Percentiles rank a stretch among this genome's conserved stretches.
phyloP scores from a whole-genome alignment of 345 rosid species.

The Arabidopsis arenosa region DNA sequence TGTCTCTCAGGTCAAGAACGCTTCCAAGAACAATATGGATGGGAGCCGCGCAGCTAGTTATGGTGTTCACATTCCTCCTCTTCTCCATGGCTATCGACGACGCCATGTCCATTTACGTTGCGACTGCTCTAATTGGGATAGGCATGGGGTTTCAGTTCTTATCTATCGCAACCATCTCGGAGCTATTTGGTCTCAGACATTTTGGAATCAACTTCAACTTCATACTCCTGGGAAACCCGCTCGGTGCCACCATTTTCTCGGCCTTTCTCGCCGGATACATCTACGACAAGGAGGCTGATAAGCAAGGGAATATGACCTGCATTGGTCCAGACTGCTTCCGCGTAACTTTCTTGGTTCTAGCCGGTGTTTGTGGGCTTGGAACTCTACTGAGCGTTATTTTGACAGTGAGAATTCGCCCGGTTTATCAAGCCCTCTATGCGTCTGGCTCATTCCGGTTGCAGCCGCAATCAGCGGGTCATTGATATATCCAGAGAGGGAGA shows the following conservation, averaged over 20 bases:
- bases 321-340: conserved; percentile 83
- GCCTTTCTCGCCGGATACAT: conserved; percentile 78
- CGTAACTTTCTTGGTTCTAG: conserved; percentile 76
- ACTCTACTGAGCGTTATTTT: conserved; percentile 65
- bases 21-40: conserved; percentile 91
- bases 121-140: conserved; percentile 72
- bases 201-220: conserved; percentile 89
- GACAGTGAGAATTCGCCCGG: conserved; percentile 81
- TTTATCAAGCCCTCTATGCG: conserved; percentile 83
- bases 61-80: conserved; percentile 65
- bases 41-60: conserved; percentile 58
- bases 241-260: conserved; percentile 91
- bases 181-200: conserved; percentile 87
- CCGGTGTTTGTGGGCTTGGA: conserved; percentile 76
- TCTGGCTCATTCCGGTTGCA: conserved; percentile 79
- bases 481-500: not conserved
- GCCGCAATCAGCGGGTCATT: conserved; percentile 44
- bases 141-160: conserved; percentile 75
- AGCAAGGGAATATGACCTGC: conserved; percentile 80
- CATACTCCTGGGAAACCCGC: conserved; percentile 79
- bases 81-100: conserved; percentile 62
- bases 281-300: conserved; percentile 83
- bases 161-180: conserved; percentile 81
- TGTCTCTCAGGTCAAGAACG: conserved; percentile 54
- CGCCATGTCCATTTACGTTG: conserved; percentile 67